These are phyloP conservation scores for Rutstroemia sydowiana DNA, from an alignment of 2,329 filamentous ascomycete genomes.

Conservation along the genomic window DNA sequence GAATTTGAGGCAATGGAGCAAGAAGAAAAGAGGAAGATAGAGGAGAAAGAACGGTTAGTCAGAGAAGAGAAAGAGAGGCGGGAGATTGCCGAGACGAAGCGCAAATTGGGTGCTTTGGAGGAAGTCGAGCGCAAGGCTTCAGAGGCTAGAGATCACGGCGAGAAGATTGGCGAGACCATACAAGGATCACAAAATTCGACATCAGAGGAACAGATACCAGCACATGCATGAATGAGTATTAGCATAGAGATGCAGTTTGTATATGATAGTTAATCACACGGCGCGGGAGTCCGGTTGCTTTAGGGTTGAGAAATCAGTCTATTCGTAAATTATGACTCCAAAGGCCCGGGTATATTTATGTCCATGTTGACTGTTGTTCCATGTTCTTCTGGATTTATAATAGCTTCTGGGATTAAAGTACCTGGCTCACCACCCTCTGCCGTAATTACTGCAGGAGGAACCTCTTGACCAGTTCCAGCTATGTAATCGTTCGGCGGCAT, in stretches of 20 bases:
- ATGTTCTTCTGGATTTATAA: no score
- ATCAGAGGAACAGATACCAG: slow-evolving; percentile 17
- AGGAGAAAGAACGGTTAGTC: slow-evolving; percentile 29
- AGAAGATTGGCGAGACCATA: slow-evolving; percentile 15
- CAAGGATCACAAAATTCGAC: slow-evolving; percentile 18
- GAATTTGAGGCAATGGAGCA: slow-evolving; percentile 69
- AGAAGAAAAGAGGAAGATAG: slow-evolving; percentile 38
- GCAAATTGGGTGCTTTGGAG: slow-evolving; percentile 23
- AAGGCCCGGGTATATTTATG: neutral
- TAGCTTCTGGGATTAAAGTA: no score
- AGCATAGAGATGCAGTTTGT: neutral
- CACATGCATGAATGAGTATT: slow-evolving; percentile 5
- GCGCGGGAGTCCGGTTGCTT: neutral
- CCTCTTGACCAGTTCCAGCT: no score
- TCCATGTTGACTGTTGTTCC: neutral
- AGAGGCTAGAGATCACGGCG: no score
- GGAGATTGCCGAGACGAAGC: slow-evolving; percentile 27
- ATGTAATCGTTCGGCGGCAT: no score
- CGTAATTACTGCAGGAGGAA: no score
- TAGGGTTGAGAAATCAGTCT: neutral
- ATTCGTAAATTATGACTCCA: neutral
- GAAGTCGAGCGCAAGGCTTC: slow-evolving; percentile 19
- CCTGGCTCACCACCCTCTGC: no score
- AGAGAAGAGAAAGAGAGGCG: slow-evolving; percentile 24
- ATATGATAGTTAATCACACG: neutral